These are phyloP conservation scores for Aspergillus ellipticus DNA, from an alignment of 495 filamentous ascomycete species.

Conservation along the genomic window DNA sequence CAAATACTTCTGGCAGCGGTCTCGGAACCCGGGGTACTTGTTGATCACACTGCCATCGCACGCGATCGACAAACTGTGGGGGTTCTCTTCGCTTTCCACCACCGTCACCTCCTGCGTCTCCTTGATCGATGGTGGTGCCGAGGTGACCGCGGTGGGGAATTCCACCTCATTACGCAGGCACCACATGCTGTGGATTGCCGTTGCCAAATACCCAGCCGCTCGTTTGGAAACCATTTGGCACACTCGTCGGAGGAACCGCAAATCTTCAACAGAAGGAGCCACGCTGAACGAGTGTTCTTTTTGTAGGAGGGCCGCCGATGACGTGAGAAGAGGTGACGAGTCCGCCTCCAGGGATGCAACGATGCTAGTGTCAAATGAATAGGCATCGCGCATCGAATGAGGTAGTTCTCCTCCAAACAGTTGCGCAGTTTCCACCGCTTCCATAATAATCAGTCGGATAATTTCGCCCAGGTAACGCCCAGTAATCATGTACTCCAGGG, in stretches of 20 bases:
- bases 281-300: slow-evolving; percentile 46
- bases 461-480: slow-evolving; percentile 85
- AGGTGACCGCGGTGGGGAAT: slow-evolving; percentile 15
- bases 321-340: slow-evolving; percentile 37
- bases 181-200: slow-evolving; percentile 63
- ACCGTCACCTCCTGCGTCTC: slow-evolving; percentile 40
- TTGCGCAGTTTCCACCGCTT: slow-evolving; percentile 51
- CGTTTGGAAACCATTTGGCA: slow-evolving; percentile 54
- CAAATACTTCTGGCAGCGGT: slow-evolving; percentile 47
- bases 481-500: slow-evolving; percentile 85
- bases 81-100: slow-evolving; percentile 31
- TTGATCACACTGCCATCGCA: slow-evolving; percentile 60
- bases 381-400: slow-evolving; percentile 54
- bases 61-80: slow-evolving; percentile 43
- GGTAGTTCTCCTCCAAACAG: slow-evolving; percentile 57
- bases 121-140: slow-evolving; percentile 28
- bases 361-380: slow-evolving; percentile 69
- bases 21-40: slow-evolving; percentile 54
- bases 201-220: slow-evolving; percentile 60
- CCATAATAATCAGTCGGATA: slow-evolving; percentile 68
- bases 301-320: slow-evolving; percentile 46
- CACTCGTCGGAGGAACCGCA: slow-evolving; percentile 52
- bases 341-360: slow-evolving; percentile 55
- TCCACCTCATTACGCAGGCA: slow-evolving; percentile 51
- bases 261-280: slow-evolving; percentile 47